Conservation (phyloP, 2,329 filamentous ascomycete genomes). For the Ascochyta fabae region DNA sequence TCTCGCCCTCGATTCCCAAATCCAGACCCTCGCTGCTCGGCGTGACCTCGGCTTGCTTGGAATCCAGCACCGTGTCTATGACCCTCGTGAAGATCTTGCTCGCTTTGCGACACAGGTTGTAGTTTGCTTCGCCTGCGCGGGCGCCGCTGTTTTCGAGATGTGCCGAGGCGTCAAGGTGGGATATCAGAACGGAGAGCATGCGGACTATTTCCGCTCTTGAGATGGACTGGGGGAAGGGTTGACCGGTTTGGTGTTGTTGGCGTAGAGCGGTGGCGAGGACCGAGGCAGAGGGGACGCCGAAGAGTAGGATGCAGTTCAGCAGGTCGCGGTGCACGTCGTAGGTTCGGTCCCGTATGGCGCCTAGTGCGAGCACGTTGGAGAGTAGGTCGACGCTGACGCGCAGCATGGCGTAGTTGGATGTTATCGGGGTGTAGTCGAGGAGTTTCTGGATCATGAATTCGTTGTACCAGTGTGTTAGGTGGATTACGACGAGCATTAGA, state of each 20-base stretch:
- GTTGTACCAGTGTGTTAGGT: constrained; percentile 44
- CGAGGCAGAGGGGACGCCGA: constrained; percentile 37
- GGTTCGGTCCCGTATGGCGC: constrained; percentile 37
- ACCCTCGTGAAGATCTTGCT: constrained; percentile 38
- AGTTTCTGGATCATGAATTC: constrained; percentile 47
- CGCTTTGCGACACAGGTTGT: constrained; percentile 42
- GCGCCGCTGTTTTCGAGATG: constrained; percentile 40
- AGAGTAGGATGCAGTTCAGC: constrained; percentile 36
- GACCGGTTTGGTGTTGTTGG: constrained; percentile 34
- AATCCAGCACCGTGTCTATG: constrained; percentile 41
- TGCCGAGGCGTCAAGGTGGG: constrained; percentile 45
- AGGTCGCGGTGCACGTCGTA: constrained; percentile 45
- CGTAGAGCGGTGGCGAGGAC: constrained; percentile 40
- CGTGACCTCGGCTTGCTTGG: constrained; percentile 22
- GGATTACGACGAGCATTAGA: constrained; percentile 45
- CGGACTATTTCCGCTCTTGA: constrained; percentile 49
- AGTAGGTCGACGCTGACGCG: constrained; percentile 38
- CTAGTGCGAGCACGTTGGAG: constrained; percentile 35
- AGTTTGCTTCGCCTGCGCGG: constrained; percentile 44
- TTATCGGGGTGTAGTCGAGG: constrained; percentile 35
- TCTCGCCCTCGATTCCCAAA: constrained; percentile 21
- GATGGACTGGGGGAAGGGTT: constrained; percentile 41
- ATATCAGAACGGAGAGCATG: constrained; percentile 50
- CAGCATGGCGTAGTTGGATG: constrained; percentile 32
- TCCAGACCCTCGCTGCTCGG: constrained; percentile 22